Conservation (phyloP, 176 grass and related monocot species). For the Leersia perrieri region DNA sequence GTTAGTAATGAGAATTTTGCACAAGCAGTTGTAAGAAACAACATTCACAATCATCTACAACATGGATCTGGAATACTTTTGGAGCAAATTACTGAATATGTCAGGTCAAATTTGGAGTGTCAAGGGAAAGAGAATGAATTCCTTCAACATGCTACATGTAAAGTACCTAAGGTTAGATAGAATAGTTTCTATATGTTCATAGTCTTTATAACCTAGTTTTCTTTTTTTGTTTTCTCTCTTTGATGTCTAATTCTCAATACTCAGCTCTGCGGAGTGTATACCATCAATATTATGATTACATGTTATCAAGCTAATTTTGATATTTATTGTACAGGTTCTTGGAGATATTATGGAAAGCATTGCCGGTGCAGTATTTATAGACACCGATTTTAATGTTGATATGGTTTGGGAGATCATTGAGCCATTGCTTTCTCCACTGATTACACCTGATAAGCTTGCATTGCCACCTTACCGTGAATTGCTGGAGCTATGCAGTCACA, state of each 20-base stretch:
- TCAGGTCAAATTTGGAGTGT: constrained; percentile 41
- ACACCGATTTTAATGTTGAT: constrained; percentile 67
- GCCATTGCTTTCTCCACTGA: constrained; percentile 72
- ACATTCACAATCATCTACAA: constrained; percentile 72
- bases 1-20: constrained; percentile 94
- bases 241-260: constrained; percentile 6
- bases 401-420: constrained; percentile 81
- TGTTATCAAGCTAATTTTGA: constrained; percentile 16
- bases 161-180: constrained; percentile 80
- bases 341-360: constrained; percentile 96
- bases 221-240: constrained; percentile 1
- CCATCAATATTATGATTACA: neutral
- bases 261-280: neutral
- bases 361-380: constrained; percentile 73
- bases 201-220: neutral
- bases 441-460: constrained; percentile 86
- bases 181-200: constrained; percentile 11
- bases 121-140: constrained; percentile 36
- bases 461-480: constrained; percentile 80
- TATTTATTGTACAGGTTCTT: constrained; percentile 60
- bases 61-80: constrained; percentile 86
- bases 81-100: constrained; percentile 78
- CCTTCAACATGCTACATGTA: constrained; percentile 44
- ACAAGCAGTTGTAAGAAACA: constrained; percentile 72
- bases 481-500: constrained; percentile 72